Evolutionary conservation across 1,284 basidiomycete species (phyloP).

Genomic region (Ceratobasidium papillatum): DNA sequence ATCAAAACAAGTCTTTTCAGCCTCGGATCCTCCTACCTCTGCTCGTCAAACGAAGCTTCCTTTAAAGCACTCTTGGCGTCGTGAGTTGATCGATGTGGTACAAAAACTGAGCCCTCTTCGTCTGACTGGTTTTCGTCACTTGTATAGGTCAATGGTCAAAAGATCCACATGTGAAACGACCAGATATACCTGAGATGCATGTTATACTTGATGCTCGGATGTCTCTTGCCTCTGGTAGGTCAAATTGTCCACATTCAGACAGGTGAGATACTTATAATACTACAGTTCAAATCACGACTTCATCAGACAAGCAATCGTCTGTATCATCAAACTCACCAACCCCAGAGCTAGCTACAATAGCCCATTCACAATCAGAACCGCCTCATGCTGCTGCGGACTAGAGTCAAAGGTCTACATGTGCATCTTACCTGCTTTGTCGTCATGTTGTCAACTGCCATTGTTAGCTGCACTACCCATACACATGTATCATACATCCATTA

Average conservation of each 20-base stretch:
- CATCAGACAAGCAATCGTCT: constrained; percentile 1
- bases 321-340: neutral
- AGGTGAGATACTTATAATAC: neutral
- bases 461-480: constrained; percentile 16
- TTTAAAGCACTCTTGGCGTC: constrained; percentile 34
- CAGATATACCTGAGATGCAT: constrained; percentile 10
- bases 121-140: neutral
- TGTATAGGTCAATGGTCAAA: constrained; percentile 26
- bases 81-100: constrained; percentile 1
- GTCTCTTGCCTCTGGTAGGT: constrained; percentile 26
- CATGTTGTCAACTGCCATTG: constrained; percentile 9
- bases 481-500: constrained; percentile 23
- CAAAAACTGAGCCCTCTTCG: neutral
- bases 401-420: neutral
- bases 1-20: constrained; percentile 23
- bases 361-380: constrained; percentile 7
- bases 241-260: neutral
- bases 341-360: neutral
- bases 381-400: neutral
- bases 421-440: constrained; percentile 14
- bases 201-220: constrained; percentile 31
- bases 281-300: constrained; percentile 23
- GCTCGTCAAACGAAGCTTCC: constrained; percentile 6
- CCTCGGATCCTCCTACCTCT: neutral
- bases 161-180: constrained; percentile 5